Conservation (phyloP, 805 yeast genomes). For the Cephaloascus fragrans region DNA sequence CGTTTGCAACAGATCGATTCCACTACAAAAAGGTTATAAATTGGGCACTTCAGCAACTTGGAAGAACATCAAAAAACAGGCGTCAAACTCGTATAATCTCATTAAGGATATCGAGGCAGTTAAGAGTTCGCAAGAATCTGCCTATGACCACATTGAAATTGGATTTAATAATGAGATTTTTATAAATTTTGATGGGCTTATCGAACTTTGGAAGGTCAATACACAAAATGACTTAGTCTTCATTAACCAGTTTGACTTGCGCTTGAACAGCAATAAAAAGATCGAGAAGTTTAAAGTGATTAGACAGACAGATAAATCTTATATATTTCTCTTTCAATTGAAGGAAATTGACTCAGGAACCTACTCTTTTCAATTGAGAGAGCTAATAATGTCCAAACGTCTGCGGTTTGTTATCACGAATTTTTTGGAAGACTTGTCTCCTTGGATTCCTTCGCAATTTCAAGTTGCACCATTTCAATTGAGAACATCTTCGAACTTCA, state of each 20-base stretch:
- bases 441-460: conserved; percentile 2
- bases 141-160: not conserved
- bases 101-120: conserved; percentile 2
- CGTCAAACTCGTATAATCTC: conserved; percentile 5
- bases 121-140: not conserved
- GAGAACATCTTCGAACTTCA: too few species aligned
- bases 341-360: not conserved
- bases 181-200: not conserved
- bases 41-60: conserved; percentile 32
- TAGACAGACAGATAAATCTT: not conserved
- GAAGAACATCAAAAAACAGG: conserved; percentile 27
- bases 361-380: conserved; percentile 2
- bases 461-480: not conserved
- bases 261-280: not conserved
- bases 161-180: conserved; percentile 1
- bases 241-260: conserved; percentile 1
- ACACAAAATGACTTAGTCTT: not conserved
- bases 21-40: conserved; percentile 23
- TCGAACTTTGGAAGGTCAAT: not conserved
- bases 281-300: not conserved
- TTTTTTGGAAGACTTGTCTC: too few species aligned
- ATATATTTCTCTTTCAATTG: not conserved
- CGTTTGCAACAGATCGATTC: conserved; percentile 13
- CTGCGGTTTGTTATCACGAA: too few species aligned
- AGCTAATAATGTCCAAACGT: not conserved